phyloP scores from a whole-genome alignment of 805 yeast genomes.

The Sugiyamaella boreocaroliniensis region DNA sequence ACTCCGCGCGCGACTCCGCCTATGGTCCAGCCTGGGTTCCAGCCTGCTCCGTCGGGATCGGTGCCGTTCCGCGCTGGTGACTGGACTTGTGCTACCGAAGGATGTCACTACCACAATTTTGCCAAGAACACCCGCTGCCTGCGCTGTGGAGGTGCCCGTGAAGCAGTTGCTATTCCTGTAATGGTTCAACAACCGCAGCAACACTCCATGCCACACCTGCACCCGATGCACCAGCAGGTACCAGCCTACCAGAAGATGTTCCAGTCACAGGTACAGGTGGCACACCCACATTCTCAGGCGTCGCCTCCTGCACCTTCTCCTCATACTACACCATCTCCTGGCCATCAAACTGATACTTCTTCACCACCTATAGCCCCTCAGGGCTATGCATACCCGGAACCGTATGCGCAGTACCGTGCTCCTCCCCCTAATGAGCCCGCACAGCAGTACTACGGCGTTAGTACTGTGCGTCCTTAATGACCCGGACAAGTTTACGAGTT shows the following conservation, averaged over 20 bases:
- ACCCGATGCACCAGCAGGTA: neutral
- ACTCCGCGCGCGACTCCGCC: neutral
- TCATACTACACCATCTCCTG: neutral
- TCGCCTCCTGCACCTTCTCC: neutral
- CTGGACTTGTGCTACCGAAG: slow-evolving; percentile 81
- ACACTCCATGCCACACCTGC: neutral
- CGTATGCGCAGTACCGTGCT: neutral
- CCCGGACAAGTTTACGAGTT: no score
- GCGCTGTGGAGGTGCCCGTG: slow-evolving; percentile 70
- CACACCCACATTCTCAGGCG: neutral
- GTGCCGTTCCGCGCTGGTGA: slow-evolving; percentile 97
- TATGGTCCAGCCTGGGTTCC: neutral
- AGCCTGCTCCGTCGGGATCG: neutral
- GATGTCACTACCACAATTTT: slow-evolving; percentile 83
- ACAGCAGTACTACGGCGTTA: no score
- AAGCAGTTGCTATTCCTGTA: neutral
- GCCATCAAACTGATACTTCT: neutral
- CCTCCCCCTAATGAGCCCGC: neutral
- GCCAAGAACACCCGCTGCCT: slow-evolving; percentile 84
- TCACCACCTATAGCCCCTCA: neutral
- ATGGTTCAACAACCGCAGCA: neutral
- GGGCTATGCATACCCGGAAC: neutral
- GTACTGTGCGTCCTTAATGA: no score
- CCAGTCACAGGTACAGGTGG: neutral
- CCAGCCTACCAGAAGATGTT: neutral